These are phyloP conservation scores for Gnomoniopsis sp. DNA, from an alignment of 2,329 filamentous ascomycete species.

Conservation along the genomic window DNA sequence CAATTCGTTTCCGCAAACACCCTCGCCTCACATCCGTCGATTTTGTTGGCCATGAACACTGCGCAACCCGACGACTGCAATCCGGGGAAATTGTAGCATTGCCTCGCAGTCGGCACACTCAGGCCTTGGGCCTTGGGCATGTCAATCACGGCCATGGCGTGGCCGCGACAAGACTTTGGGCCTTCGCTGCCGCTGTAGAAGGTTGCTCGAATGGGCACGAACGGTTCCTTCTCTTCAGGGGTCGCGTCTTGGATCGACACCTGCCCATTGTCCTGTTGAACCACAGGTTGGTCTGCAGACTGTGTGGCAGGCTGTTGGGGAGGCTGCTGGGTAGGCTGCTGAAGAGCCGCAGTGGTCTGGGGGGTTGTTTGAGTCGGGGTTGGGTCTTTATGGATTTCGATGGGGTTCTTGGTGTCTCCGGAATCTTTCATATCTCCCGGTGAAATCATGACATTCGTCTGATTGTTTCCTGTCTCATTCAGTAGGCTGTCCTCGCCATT, in stretches of 20 bases:
- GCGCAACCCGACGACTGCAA: constrained; percentile 30
- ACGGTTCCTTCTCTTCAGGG: constrained; percentile 37
- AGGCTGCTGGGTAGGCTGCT: background rate
- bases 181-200: constrained; percentile 37
- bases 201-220: constrained; percentile 45
- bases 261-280: constrained; percentile 25
- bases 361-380: background rate
- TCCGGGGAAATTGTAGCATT: constrained; percentile 32
- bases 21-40: constrained; percentile 34
- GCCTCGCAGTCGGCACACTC: constrained; percentile 23
- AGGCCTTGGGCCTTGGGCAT: constrained; percentile 24
- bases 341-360: background rate
- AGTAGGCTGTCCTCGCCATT: background rate
- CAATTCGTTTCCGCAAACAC: constrained; percentile 34
- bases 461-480: background rate
- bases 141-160: constrained; percentile 24
- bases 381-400: background rate
- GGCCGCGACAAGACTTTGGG: constrained; percentile 33
- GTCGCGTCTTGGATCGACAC: constrained; percentile 38
- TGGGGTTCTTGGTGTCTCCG: background rate
- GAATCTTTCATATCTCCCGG: background rate
- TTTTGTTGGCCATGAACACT: constrained; percentile 33
- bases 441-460: background rate
- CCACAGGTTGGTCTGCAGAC: background rate
- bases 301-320: background rate